phyloP scores from a whole-genome alignment of 2,329 filamentous ascomycete species.

The Emydomyces testavorans region DNA sequence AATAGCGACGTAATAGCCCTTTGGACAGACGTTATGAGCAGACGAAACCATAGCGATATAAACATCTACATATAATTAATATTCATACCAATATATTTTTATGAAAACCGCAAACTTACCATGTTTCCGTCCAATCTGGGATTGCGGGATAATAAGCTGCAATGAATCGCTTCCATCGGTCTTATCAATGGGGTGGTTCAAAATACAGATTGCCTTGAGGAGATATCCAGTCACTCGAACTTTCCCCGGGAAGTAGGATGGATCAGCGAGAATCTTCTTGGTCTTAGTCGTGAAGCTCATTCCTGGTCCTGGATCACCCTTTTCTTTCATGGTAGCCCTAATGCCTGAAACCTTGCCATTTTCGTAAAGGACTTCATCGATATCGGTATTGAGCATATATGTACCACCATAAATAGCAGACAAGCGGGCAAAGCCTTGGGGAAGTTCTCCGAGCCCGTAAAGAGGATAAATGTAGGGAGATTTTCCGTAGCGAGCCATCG shows the following conservation, averaged over 20 bases:
- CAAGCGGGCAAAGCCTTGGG: conserved; percentile 91
- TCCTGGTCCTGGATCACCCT: conserved; percentile 57
- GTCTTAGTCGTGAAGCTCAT: conserved; percentile 96
- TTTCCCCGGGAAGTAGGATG: conserved; percentile 90
- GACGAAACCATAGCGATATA: conserved; percentile 94
- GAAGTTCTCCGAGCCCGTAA: conserved; percentile 92
- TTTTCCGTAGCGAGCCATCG: conserved; percentile 93
- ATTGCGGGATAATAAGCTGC: conserved; percentile 96
- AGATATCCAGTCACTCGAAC: conserved; percentile 79
- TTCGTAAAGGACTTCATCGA: conserved; percentile 83
- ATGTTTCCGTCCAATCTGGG: conserved; percentile 91
- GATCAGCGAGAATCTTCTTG: conserved; percentile 90
- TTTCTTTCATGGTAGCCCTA: conserved; percentile 90
- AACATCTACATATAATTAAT: conserved; percentile 52
- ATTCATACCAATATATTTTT: not conserved
- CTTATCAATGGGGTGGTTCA: conserved; percentile 86
- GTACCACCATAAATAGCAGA: conserved; percentile 98
- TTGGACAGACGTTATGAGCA: conserved; percentile 95
- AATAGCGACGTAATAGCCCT: conserved; percentile 98
- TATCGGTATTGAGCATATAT: conserved; percentile 95
- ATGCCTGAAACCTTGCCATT: conserved; percentile 77
- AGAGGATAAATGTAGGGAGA: conserved; percentile 99
- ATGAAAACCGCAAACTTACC: conserved; percentile 46
- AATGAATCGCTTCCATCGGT: conserved; percentile 81
- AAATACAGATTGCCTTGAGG: conserved; percentile 90